Conservation (phyloP, 441 rosid genomes). For the Populus hybrid region DNA sequence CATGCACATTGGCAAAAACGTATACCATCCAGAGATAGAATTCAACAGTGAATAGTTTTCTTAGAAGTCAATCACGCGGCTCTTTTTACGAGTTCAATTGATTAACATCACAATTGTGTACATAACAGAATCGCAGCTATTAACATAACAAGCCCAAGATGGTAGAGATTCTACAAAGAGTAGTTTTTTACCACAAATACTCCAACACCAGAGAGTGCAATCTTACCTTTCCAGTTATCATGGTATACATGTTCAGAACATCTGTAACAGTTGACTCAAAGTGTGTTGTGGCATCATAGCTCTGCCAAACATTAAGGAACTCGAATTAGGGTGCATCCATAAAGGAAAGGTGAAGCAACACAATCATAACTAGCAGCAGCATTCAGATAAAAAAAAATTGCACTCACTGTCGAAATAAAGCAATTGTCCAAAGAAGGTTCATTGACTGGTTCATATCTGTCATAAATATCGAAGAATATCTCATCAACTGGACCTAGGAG, state of each 20-base stretch:
- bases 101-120: background rate
- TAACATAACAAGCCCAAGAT: background rate
- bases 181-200: background rate
- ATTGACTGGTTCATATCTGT: conserved; percentile 77
- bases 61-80: background rate
- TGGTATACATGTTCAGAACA: conserved; percentile 68
- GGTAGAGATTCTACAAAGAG: background rate
- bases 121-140: background rate
- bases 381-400: background rate
- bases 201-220: background rate
- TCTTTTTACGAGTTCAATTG: background rate
- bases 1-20: background rate
- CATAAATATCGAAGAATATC: conserved; percentile 65
- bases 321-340: conserved; percentile 5
- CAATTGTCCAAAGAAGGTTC: conserved; percentile 78
- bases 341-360: background rate
- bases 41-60: background rate
- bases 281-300: conserved; percentile 84
- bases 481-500: conserved; percentile 80
- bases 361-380: background rate
- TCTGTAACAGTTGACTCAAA: conserved; percentile 75
- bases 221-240: conserved; percentile 84
- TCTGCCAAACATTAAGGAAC: conserved; percentile 39
- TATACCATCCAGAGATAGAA: background rate
- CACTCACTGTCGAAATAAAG: conserved; percentile 72